Evolutionary conservation across 129 eudicot genomes (phyloP).

Genomic region (Centaurea solstitialis): DNA sequence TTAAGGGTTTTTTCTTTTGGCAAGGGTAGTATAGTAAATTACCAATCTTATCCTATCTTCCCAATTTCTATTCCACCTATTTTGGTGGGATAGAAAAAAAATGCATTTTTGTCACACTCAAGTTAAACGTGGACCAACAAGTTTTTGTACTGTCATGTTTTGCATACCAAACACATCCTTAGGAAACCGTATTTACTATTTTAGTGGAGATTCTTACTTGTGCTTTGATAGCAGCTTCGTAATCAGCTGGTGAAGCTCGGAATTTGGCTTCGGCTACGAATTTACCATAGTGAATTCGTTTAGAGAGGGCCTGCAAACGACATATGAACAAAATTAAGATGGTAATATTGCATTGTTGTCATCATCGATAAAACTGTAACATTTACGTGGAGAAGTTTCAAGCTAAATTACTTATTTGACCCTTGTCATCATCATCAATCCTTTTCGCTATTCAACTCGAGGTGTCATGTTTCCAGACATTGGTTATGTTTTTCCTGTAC

Average conservation of each 20-base stretch:
- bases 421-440: background rate
- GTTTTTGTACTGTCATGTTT: background rate
- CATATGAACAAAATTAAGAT: constrained; percentile 2
- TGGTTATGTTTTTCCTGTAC: no score
- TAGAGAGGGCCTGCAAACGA: constrained; percentile 63
- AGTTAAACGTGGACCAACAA: background rate
- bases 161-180: background rate
- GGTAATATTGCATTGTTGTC: background rate
- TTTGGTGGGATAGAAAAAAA: no score
- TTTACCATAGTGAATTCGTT: constrained; percentile 94
- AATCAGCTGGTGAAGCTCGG: constrained; percentile 69
- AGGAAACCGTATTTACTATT: background rate
- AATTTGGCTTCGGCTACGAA: constrained; percentile 95
- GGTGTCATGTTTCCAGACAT: no score
- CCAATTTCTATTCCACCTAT: background rate
- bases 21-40: no score
- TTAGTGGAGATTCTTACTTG: constrained; percentile 41
- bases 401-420: background rate
- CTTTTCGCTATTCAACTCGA: background rate
- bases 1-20: no score
- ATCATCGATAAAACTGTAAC: background rate
- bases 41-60: no score
- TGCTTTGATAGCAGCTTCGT: constrained; percentile 66
- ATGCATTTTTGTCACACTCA: no score
- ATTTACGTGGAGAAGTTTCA: background rate